Percentiles rank a stretch among this genome's conserved stretches.
These are phyloP conservation scores for Talinum fruticosum DNA, from an alignment of 148 eudicot species.

Conservation along the genomic window DNA sequence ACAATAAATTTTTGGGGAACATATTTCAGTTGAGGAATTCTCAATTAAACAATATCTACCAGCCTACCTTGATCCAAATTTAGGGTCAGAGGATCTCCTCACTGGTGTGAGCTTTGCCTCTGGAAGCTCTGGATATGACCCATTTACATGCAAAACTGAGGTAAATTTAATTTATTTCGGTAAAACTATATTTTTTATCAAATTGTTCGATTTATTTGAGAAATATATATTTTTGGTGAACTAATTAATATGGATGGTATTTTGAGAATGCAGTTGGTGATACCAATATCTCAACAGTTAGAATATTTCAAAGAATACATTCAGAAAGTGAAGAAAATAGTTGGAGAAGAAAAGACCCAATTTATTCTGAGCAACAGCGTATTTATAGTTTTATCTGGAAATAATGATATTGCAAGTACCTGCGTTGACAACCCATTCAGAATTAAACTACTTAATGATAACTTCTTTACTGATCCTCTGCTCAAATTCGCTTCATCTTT, in stretches of 20 bases:
- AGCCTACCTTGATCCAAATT: conserved; percentile 41
- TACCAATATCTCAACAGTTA: conserved; percentile 49
- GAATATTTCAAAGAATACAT: conserved; percentile 48
- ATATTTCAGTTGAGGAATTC: conserved; percentile 37
- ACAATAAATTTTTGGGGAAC: conserved; percentile 38
- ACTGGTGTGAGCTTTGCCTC: conserved; percentile 62
- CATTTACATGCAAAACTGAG: conserved; percentile 39
- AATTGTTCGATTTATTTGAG: background rate
- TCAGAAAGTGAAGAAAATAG: conserved; percentile 34
- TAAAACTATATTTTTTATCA: background rate
- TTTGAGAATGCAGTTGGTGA: conserved; percentile 36
- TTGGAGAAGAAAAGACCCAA: conserved; percentile 41
- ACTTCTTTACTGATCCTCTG: conserved; percentile 46
- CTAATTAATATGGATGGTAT: no score
- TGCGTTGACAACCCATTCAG: conserved; percentile 42
- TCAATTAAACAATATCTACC: conserved; percentile 39
- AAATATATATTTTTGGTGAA: background rate
- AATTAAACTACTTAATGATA: conserved; percentile 31
- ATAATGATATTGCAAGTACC: conserved; percentile 60
- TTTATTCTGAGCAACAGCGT: conserved; percentile 39
- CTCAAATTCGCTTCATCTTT: conserved; percentile 39
- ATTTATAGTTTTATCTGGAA: conserved; percentile 42
- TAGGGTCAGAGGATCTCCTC: conserved; percentile 33
- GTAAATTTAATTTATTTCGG: conserved; percentile 25
- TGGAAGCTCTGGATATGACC: conserved; percentile 55